phyloP scores from a whole-genome alignment of 768 basidiomycete species.

The Phlebiopsis gigantea region DNA sequence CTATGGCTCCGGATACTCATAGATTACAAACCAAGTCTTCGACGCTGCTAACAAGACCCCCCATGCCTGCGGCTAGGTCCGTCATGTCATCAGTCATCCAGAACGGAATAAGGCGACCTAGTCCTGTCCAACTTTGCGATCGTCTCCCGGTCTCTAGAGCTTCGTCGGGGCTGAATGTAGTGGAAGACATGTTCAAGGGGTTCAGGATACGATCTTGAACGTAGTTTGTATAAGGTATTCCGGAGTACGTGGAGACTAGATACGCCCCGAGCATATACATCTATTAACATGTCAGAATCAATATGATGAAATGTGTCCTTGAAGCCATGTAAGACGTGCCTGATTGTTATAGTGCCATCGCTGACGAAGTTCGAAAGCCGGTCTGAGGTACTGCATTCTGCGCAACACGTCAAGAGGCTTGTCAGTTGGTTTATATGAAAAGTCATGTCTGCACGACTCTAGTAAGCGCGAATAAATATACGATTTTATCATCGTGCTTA shows the following conservation, averaged over 20 bases:
- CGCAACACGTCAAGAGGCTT: slow-evolving; percentile 20
- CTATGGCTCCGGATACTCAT: slow-evolving; percentile 20
- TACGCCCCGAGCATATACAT: slow-evolving; percentile 33
- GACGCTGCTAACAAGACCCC: slow-evolving; percentile 37
- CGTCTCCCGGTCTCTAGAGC: slow-evolving; percentile 28
- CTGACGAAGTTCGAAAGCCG: slow-evolving; percentile 32
- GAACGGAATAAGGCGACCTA: slow-evolving; percentile 30
- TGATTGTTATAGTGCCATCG: slow-evolving; percentile 35
- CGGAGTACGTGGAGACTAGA: slow-evolving; percentile 29
- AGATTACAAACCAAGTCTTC: slow-evolving; percentile 34
- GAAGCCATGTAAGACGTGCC: slow-evolving; percentile 19
- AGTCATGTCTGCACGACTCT: slow-evolving; percentile 35
- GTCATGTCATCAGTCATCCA: slow-evolving; percentile 25
- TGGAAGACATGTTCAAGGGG: slow-evolving; percentile 35
- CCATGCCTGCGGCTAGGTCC: slow-evolving; percentile 31
- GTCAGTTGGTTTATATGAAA: slow-evolving; percentile 25
- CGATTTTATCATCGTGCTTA: too few relatives aligned
- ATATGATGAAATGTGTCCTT: too few relatives aligned
- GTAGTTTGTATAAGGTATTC: slow-evolving; percentile 31
- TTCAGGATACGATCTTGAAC: slow-evolving; percentile 35
- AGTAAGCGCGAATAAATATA: too few relatives aligned
- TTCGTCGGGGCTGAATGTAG: slow-evolving; percentile 32
- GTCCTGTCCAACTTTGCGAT: slow-evolving; percentile 29
- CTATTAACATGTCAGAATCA: slow-evolving; percentile 18
- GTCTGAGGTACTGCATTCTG: slow-evolving; percentile 26